Evolutionary conservation across 140 eudicot genomes (phyloP).

Genomic region (Senecio squalidus): DNA sequence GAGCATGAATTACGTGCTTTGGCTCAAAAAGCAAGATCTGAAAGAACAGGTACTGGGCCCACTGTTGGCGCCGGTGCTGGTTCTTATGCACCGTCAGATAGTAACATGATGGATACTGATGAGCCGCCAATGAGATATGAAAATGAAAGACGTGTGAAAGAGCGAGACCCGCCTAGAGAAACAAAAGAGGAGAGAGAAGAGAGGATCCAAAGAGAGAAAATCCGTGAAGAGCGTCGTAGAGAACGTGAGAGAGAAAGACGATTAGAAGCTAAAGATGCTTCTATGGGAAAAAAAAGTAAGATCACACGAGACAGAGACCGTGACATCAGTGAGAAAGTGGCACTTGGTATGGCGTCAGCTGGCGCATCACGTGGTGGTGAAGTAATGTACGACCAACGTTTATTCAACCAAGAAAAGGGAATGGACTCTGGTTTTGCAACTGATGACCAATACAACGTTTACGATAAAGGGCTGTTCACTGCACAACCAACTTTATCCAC

Average conservation of each 20-base stretch:
- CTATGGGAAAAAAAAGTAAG: constrained; percentile 88
- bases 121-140: constrained; percentile 31
- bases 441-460: constrained; percentile 67
- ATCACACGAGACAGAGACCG: constrained; percentile 73
- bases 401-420: constrained; percentile 87
- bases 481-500: constrained; percentile 66
- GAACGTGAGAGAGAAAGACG: constrained; percentile 82
- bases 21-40: constrained; percentile 79
- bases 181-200: constrained; percentile 64
- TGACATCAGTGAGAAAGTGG: constrained; percentile 89
- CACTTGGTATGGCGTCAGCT: constrained; percentile 76
- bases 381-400: constrained; percentile 71
- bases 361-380: constrained; percentile 64
- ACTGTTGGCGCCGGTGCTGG: constrained; percentile 34
- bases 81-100: constrained; percentile 36
- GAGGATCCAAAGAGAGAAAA: constrained; percentile 55
- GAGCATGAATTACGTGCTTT: constrained; percentile 68
- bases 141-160: constrained; percentile 37
- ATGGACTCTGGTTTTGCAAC: constrained; percentile 83
- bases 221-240: constrained; percentile 67
- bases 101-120: constrained; percentile 29
- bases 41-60: constrained; percentile 63
- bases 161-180: constrained; percentile 48
- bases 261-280: constrained; percentile 79
- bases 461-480: constrained; percentile 66